These are phyloP conservation scores for Phaseolus lunatus DNA, from an alignment of 306 rosid genomes.

Conservation along the genomic window DNA sequence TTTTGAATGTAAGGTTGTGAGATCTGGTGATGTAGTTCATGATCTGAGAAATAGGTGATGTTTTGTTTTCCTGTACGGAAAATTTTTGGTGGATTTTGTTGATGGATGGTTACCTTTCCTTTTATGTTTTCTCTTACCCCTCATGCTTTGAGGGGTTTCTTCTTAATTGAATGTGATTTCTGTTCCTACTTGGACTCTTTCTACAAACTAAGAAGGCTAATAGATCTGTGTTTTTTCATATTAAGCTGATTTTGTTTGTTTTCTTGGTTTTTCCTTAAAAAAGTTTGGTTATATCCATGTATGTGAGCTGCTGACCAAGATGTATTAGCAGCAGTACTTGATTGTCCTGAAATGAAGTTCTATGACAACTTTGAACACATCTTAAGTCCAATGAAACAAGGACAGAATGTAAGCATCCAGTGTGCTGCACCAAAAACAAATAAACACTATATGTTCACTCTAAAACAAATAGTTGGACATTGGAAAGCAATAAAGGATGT, in stretches of 20 bases:
- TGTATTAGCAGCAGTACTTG: constrained; percentile 38
- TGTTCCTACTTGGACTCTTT: neutral
- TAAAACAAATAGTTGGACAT: constrained; percentile 2
- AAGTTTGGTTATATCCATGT: constrained; percentile 17
- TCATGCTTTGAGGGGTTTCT: neutral
- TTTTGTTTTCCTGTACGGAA: constrained; percentile 6
- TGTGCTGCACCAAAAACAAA: constrained; percentile 30
- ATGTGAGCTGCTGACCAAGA: constrained; percentile 13
- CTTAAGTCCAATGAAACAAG: constrained; percentile 40
- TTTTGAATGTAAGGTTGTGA: constrained; percentile 16
- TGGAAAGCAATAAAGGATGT: neutral
- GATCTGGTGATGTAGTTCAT: constrained; percentile 44
- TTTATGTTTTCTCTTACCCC: neutral
- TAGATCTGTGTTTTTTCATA: constrained; percentile 2
- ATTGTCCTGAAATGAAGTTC: constrained; percentile 32
- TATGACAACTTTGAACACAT: constrained; percentile 36
- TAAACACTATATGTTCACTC: constrained; percentile 21
- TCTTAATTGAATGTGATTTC: neutral
- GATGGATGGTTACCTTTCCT: neutral
- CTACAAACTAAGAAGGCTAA: neutral
- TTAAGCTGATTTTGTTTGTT: constrained; percentile 12
- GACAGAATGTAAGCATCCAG: neutral
- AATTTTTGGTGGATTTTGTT: neutral
- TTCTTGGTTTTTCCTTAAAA: neutral
- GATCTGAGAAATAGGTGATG: constrained; percentile 39